These are phyloP conservation scores for Hypoxylon sp. DNA, from an alignment of 2,329 filamentous ascomycete species.

Conservation along the genomic window DNA sequence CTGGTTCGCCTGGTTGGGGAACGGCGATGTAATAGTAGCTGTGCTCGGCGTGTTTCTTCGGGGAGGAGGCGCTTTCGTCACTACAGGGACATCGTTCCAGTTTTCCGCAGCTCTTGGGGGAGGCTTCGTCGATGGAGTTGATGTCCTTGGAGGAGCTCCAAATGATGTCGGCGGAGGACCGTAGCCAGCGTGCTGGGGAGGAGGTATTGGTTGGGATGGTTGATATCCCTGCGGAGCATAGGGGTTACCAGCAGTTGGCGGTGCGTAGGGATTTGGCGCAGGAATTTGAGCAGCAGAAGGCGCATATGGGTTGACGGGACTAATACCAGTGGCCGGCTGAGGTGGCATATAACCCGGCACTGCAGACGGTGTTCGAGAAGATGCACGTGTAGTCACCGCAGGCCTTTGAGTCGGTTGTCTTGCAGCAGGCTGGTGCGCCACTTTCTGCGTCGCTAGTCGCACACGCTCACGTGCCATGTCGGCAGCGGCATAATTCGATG, in stretches of 20 bases:
- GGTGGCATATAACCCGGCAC: conserved; percentile 64
- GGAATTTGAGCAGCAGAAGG: conserved; percentile 52
- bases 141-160: conserved; percentile 73
- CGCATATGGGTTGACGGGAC: conserved; percentile 55
- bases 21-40: conserved; percentile 80
- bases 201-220: conserved; percentile 59
- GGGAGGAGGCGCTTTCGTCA: conserved; percentile 79
- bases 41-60: conserved; percentile 82
- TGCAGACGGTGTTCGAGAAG: conserved; percentile 41
- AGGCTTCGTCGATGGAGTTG: conserved; percentile 75
- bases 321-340: conserved; percentile 55
- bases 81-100: conserved; percentile 96
- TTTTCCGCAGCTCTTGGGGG: conserved; percentile 80
- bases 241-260: conserved; percentile 52
- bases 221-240: conserved; percentile 69
- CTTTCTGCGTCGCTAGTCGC: conserved; percentile 81
- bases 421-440: conserved; percentile 54
- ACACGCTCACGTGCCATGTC: conserved; percentile 90
- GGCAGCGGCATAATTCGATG: conserved; percentile 85
- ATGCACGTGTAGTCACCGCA: conserved; percentile 54
- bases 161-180: conserved; percentile 59
- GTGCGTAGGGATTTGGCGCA: conserved; percentile 56
- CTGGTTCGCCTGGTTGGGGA: conserved; percentile 74
- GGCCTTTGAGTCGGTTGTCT: conserved; percentile 53
- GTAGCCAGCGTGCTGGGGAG: conserved; percentile 45